Evolutionary conservation across 306 rosid species (phyloP).

Genomic region (Luffa aegyptiaca): DNA sequence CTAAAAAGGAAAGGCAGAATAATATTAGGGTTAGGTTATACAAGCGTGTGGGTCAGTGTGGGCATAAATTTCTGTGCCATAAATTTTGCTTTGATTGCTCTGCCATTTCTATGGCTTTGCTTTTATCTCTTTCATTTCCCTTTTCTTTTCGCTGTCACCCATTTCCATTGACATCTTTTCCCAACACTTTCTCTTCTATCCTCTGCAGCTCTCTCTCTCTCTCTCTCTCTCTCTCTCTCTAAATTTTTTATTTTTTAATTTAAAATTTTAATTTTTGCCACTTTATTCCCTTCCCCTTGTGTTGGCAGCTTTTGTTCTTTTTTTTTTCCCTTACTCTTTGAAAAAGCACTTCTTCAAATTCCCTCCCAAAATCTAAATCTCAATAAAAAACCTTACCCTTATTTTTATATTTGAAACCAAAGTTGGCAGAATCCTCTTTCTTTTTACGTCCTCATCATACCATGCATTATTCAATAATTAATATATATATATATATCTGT

Average conservation of each 20-base stretch:
- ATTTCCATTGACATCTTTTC: not conserved
- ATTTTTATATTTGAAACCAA: not conserved
- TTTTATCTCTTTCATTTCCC: not conserved
- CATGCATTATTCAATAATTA: no score
- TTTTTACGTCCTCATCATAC: not conserved
- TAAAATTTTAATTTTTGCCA: not conserved
- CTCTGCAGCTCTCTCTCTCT: not conserved
- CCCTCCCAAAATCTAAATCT: not conserved
- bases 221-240: not conserved
- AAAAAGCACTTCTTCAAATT: not conserved
- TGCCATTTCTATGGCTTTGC: not conserved
- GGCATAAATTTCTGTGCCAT: conserved; percentile 3
- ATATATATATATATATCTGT: no score
- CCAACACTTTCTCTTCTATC: not conserved
- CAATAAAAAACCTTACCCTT: not conserved
- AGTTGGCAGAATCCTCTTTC: not conserved
- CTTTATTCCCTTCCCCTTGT: not conserved
- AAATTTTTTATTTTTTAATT: no score
- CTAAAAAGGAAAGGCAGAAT: not conserved
- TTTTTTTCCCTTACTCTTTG: not conserved
- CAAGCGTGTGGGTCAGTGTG: not conserved
- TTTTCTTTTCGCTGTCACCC: conserved; percentile 8
- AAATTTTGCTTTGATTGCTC: not conserved
- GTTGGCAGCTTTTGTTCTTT: not conserved
- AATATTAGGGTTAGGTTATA: no score